Base-by-base conservation (phyloP, 2,329 filamentous ascomycete genomes). In the Colletotrichum sp. region DNA sequence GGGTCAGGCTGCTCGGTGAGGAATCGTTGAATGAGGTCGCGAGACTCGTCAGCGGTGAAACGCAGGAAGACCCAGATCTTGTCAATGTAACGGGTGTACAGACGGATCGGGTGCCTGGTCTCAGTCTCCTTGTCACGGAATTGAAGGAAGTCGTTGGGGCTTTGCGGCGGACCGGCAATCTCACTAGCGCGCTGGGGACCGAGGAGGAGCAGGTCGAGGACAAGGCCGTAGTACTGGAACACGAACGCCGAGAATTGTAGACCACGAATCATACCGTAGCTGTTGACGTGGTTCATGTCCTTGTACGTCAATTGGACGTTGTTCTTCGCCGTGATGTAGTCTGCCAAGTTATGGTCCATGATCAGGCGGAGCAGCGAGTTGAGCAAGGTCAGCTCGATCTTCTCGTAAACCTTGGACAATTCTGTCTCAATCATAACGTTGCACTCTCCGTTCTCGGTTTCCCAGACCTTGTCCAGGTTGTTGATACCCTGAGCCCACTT, bases 401-500 rank as follows among this genome's bases (percentile, higher is more conserved):
- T 99, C 87, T 99, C 97, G 79, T 99, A 99, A 61, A 99, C 96
- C 86, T 99, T 99, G n/a, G 97, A 98, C 5, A 99, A 88, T 80
- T 98, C 95, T 0, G 98, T 99, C 87, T 99, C 97, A 67, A 99
- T 96, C 94, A 99, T 96, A 77, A 99, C 97, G 80, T 98, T 98
- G 85, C 96, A 99, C 85, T 99, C 96, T 78, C 97, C 97, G 80
- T 99, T 94, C 60, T 95, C 92, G 24, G 95, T 94, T 81, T 98
- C 95, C 97, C 97, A 99, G 32, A 99, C 96, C 79, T 95, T 95
- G 80, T 96, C 94, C 63, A 99, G 88, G 82, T 99, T 99, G 89
- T 99, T 99, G 89, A 99, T 99, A 67, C 97, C 97, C 84, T 99
- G 98, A 2, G 97, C 96, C 98, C 98, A 99, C 85, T 99, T 99